Conservation (phyloP, 345 rosid genomes). For the Anacardium occidentale region DNA sequence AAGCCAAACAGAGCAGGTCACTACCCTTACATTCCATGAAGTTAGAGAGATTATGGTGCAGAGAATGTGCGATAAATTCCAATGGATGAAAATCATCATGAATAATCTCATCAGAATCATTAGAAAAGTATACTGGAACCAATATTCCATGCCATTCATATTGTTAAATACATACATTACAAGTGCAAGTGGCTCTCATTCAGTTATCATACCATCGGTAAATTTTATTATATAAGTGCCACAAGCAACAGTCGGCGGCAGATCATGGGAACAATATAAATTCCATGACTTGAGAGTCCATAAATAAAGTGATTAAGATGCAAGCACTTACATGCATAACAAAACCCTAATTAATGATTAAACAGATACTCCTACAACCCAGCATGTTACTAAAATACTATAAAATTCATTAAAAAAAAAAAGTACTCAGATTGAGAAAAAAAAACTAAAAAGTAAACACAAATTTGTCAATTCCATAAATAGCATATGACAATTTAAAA, state of each 20-base stretch:
- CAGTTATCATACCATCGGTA: background rate
- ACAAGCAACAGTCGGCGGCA: background rate
- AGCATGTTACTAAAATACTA: background rate
- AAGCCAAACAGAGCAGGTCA: slow-evolving; percentile 23
- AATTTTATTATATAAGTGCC: background rate
- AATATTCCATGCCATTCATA: background rate
- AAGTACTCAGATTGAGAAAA: background rate
- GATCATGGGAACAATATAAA: background rate
- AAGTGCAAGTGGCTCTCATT: background rate
- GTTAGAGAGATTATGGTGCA: background rate
- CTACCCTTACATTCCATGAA: background rate
- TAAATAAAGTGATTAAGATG: background rate
- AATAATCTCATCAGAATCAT: background rate
- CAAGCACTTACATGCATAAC: background rate
- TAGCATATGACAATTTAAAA: background rate
- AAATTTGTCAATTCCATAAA: background rate
- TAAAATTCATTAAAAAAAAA: background rate
- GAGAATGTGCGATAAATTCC: background rate
- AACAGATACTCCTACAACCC: background rate
- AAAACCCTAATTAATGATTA: background rate
- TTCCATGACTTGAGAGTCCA: background rate
- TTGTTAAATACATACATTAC: background rate
- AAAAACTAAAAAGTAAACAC: background rate
- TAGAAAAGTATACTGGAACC: background rate
- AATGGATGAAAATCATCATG: background rate